These are phyloP conservation scores for Pulveroboletus frians DNA, from an alignment of 768 basidiomycete species.

Conservation along the genomic window DNA sequence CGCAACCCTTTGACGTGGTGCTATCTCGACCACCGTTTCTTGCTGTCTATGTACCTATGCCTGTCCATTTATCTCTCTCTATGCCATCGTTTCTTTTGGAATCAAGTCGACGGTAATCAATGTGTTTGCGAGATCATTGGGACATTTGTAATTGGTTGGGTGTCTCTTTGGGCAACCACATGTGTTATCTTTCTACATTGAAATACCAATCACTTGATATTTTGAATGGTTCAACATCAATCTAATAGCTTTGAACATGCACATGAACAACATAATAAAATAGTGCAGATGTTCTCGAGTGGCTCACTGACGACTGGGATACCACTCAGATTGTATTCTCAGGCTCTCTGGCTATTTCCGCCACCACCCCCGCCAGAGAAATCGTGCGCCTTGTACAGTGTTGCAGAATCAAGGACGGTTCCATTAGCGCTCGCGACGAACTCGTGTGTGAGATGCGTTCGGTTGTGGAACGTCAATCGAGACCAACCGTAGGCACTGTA, in stretches of 20 bases:
- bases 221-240: too few relatives aligned
- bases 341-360: background rate
- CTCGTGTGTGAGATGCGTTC: conserved; percentile 28
- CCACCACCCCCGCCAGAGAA: background rate
- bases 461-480: conserved; percentile 27
- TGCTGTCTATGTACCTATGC: conserved; percentile 32
- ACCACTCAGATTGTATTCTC: background rate
- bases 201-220: too few relatives aligned
- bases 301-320: background rate
- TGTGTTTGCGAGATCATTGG: background rate
- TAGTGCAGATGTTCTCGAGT: background rate
- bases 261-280: too few relatives aligned
- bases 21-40: background rate
- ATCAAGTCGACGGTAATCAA: background rate
- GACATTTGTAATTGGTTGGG: conserved; percentile 1
- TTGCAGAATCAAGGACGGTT: conserved; percentile 19
- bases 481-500: conserved; percentile 25
- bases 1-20: background rate
- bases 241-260: too few relatives aligned
- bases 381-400: conserved; percentile 23
- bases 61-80: conserved; percentile 9
- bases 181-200: too few relatives aligned
- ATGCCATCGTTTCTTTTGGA: conserved; percentile 19
- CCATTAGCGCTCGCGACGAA: conserved; percentile 29
- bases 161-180: conserved; percentile 3